Percentiles rank a stretch among this genome's conserved stretches.
These are phyloP conservation scores for Tardiomyces depauwii DNA, from an alignment of 1,139 yeast species.

Conservation along the genomic window DNA sequence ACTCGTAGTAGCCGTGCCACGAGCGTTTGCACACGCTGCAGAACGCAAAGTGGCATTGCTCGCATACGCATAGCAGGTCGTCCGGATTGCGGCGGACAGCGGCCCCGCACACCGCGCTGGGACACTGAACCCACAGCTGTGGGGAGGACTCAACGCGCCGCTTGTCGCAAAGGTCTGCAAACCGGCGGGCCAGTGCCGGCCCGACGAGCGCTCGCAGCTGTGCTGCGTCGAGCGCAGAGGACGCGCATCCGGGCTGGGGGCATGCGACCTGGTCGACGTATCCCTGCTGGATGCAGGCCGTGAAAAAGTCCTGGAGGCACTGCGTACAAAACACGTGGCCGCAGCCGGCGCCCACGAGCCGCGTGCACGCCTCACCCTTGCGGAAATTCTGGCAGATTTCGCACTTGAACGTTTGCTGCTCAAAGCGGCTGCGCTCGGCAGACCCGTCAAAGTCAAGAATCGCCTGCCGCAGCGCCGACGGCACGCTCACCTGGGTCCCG, in stretches of 20 bases:
- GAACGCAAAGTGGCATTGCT: conserved; percentile 44
- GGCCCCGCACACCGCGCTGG: conserved; percentile 36
- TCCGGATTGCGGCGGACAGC: conserved; percentile 38
- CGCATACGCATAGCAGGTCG: conserved; percentile 44
- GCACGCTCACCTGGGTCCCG: not conserved
- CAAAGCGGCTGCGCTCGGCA: conserved; percentile 26
- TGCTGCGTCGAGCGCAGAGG: conserved; percentile 11
- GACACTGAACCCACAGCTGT: conserved; percentile 40
- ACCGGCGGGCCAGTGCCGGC: conserved; percentile 29
- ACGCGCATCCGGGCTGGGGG: conserved; percentile 34
- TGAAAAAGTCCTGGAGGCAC: conserved; percentile 40
- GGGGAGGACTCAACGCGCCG: conserved; percentile 39
- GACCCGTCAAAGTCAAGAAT: conserved; percentile 16
- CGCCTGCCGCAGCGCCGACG: conserved; percentile 7
- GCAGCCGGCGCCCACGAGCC: conserved; percentile 34
- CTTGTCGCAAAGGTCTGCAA: conserved; percentile 28
- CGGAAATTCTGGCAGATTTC: conserved; percentile 46
- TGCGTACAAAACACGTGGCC: conserved; percentile 42
- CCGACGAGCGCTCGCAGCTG: conserved; percentile 23
- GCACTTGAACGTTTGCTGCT: conserved; percentile 37
- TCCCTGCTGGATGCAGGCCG: conserved; percentile 37
- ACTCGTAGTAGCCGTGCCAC: conserved; percentile 51
- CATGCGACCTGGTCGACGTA: conserved; percentile 47
- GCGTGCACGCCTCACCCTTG: conserved; percentile 37
- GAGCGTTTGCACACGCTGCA: conserved; percentile 51